Evolutionary conservation across 169 alveolate genomes (phyloP).

Genomic region (Babesia caballi): DNA sequence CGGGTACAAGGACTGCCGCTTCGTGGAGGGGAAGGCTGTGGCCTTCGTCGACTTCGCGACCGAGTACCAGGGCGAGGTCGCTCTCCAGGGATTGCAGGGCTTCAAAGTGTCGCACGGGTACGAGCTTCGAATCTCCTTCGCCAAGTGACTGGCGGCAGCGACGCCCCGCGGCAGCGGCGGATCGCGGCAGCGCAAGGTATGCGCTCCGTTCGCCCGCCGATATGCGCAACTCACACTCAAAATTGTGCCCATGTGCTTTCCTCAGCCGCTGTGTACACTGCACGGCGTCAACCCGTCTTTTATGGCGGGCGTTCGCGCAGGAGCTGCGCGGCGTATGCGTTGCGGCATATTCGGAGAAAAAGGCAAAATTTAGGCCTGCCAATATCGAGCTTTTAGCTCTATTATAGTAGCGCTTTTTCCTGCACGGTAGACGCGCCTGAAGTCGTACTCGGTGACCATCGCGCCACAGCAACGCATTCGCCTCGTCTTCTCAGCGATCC

Average conservation of each 20-base stretch:
- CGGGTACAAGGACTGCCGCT: conserved; percentile 78
- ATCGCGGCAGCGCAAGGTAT: neutral
- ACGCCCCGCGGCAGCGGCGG: neutral
- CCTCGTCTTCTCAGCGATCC: neutral
- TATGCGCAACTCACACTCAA: neutral
- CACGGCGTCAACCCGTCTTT: no score
- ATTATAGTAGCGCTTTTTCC: no score
- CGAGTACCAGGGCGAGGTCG: conserved; percentile 76
- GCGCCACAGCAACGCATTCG: no score
- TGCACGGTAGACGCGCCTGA: no score
- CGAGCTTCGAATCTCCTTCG: conserved; percentile 75
- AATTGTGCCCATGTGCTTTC: no score
- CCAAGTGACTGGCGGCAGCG: conserved; percentile 36
- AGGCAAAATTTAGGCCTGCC: neutral
- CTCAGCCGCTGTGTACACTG: no score
- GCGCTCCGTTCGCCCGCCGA: neutral
- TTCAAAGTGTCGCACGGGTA: conserved; percentile 76
- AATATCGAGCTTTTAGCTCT: neutral
- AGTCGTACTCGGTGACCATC: no score
- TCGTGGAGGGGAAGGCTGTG: conserved; percentile 79
- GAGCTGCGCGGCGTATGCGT: neutral
- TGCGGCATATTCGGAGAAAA: neutral
- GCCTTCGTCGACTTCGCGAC: conserved; percentile 81
- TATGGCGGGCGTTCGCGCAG: neutral
- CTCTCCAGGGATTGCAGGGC: conserved; percentile 82